phyloP scores from a whole-genome alignment of 345 rosid genomes.

The Litchi chinensis region DNA sequence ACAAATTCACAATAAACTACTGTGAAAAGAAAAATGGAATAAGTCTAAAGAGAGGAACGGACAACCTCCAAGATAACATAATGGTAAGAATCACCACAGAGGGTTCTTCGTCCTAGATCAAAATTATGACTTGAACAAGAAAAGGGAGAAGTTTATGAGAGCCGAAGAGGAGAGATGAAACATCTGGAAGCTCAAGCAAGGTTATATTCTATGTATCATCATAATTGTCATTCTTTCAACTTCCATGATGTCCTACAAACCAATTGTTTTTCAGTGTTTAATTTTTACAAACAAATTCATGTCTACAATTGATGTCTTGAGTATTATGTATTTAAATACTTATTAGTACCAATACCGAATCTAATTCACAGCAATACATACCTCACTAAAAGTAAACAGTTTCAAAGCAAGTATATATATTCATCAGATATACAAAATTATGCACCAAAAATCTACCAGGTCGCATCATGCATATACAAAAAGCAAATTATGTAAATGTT shows the following conservation, averaged over 20 bases:
- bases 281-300: not conserved
- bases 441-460: not conserved
- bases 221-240: not conserved
- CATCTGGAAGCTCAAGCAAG: too few species aligned
- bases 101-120: not conserved
- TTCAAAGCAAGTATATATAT: not conserved
- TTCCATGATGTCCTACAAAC: not conserved
- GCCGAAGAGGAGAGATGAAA: too few species aligned
- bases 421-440: not conserved
- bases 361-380: not conserved
- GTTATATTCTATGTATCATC: not conserved
- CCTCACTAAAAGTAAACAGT: not conserved
- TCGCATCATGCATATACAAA: not conserved
- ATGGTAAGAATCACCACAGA: not conserved
- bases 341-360: not conserved
- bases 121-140: not conserved
- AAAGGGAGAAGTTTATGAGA: not conserved
- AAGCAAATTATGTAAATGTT: not conserved
- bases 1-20: too few species aligned
- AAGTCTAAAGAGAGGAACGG: not conserved
- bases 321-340: not conserved
- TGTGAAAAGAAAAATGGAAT: not conserved
- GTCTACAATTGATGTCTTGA: not conserved
- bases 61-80: not conserved
- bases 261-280: not conserved